Base-by-base conservation (phyloP, 2,329 filamentous ascomycete species). In the Nemania sp. region DNA sequence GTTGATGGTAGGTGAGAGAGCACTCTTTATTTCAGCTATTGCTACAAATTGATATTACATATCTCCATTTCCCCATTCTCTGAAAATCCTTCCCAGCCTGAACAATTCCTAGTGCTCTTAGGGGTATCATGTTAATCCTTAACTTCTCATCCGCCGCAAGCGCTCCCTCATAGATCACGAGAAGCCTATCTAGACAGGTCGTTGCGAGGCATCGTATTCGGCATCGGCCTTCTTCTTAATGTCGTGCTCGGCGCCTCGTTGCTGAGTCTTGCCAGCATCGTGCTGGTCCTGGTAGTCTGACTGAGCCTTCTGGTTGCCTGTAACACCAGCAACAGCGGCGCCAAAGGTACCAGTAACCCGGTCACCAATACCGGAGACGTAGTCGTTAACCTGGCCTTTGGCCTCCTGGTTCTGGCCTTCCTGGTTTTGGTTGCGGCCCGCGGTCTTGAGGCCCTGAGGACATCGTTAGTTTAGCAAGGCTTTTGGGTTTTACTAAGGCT, bases 401-500 rank as follows among this genome's bases (percentile, higher is more conserved):
- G 93, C 93, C 81, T 98, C 93, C 79, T 94, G 90, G 35, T 87
- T 87, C 81, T 96, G 92, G 22, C 94, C 95, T 70, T 91, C 86
- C 38, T 88, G 83, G 77, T 97, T 97, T 83, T 98, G 94, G 75
- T 91, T 81, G 35, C 88, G 88, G 5, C 95, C 95, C 26, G 89
- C 78, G 55, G 88, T 85, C 84, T 94, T 95, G 62, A 98, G 81
- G 38, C 84, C 86, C 86, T 89, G 43, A 47, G 20, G 3, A 45
- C 22, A 18, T 13, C 18, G 20, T 63, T 18, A 65, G 57, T 15
- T 54, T 26, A 7, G n/a, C 15, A 38, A 10, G 8, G 18, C 45
- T 4, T 11, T 24, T 18, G 22, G 6, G 26, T n/a, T 10, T 20
- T 27, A 8, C 3, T 2, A 7, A 11, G 56, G 75, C 81, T 72